Conservation (phyloP, 768 basidiomycete species). For the Pleurotus sapidus region DNA sequence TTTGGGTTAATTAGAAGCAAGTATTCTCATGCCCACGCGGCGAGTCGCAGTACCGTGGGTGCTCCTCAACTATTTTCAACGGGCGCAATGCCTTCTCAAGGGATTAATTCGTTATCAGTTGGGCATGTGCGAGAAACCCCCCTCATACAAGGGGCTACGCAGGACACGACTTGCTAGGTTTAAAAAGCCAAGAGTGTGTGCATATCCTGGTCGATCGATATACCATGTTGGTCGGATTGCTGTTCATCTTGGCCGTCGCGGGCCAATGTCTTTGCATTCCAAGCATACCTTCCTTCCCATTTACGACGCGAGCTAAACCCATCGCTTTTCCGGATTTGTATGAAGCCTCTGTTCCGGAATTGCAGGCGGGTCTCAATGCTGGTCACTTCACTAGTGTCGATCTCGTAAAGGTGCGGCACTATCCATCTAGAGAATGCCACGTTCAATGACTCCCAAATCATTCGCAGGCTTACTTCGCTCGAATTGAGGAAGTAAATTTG, state of each 20-base stretch:
- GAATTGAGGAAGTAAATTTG: slow-evolving; percentile 66
- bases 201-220: background rate
- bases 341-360: slow-evolving; percentile 53
- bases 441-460: no score
- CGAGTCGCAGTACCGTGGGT: background rate
- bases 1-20: background rate
- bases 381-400: slow-evolving; percentile 57
- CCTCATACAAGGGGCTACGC: background rate
- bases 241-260: background rate
- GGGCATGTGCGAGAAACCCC: background rate
- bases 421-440: no score
- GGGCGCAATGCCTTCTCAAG: background rate
- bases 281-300: background rate
- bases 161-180: background rate
- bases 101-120: background rate
- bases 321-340: slow-evolving; percentile 49
- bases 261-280: slow-evolving; percentile 1
- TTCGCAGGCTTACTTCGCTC: slow-evolving; percentile 57
- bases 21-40: slow-evolving; percentile 5
- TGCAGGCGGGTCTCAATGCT: slow-evolving; percentile 48
- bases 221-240: background rate
- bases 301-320: background rate
- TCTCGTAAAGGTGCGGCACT: slow-evolving; percentile 47
- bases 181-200: background rate
- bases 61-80: background rate